A percentile compares a stretch with the other conserved stretches of the same genome.
Evolutionary conservation across 1,284 basidiomycete species (phyloP).

Genomic region (Trametes sp.): DNA sequence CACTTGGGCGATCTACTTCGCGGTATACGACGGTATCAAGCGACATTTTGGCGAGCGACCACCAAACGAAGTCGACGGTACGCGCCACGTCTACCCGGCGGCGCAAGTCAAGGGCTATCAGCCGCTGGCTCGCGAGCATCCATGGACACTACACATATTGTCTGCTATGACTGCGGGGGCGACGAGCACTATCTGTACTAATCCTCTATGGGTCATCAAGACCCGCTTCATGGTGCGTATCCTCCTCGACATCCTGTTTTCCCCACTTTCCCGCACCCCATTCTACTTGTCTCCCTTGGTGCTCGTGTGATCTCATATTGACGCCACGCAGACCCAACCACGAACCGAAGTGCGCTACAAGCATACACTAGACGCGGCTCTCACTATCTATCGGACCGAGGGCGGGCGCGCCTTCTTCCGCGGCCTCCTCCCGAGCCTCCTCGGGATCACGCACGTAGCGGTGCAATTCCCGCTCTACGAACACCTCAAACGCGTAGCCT

Average conservation of each 20-base stretch:
- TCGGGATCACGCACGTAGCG: conserved; percentile 92
- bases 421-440: conserved; percentile 86
- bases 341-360: conserved; percentile 78
- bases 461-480: conserved; percentile 98
- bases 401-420: conserved; percentile 90
- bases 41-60: conserved; percentile 75
- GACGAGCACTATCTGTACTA: conserved; percentile 89
- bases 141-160: conserved; percentile 86
- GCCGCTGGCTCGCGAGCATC: conserved; percentile 76
- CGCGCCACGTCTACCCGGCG: conserved; percentile 71
- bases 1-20: conserved; percentile 98
- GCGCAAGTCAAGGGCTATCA: conserved; percentile 85
- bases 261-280: too few relatives aligned
- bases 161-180: conserved; percentile 95
- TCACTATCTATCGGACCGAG: conserved; percentile 87
- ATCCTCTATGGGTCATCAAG: conserved; percentile 97
- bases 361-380: conserved; percentile 87
- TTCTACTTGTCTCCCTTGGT: background rate
- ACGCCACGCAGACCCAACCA: conserved; percentile 69
- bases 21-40: conserved; percentile 96
- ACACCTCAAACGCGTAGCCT: conserved; percentile 82
- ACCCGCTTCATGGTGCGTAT: conserved; percentile 92
- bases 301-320: background rate
- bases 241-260: too few relatives aligned
- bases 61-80: conserved; percentile 48